Evolutionary conservation across 352 stramenopile genomes (phyloP), one percentile per base, ranked within the genome.

Genomic region (Pythium myriotylum): DNA sequence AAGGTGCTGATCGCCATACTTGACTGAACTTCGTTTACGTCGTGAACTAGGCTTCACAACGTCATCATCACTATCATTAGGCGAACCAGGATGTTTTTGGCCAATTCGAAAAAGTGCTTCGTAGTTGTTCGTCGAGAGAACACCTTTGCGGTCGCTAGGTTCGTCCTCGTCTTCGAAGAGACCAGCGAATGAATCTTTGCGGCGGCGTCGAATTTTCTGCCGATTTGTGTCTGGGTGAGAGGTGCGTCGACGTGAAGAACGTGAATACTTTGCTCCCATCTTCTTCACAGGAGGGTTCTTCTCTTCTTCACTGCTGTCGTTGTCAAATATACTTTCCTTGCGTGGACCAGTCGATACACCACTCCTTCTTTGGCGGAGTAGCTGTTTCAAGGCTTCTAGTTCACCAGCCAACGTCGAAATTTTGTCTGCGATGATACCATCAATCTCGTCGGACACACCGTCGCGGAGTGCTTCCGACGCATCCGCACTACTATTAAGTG

Each of bases 311-410:
- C 77, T 87, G 51, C 72, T 81, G 20, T 84, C 73, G 20, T 76
- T 72, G 33, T 90, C 79, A 51, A 92, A 92, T 35, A 92, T 92
- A 54, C 78, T 91, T 41, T 81, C 61, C 66, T 90, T 90, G n/a
- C 77, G 54, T n/a, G 13, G 27, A 23, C 43, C 37, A n/a, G 46
- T 33, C 7, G 37, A 52, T 23, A 48, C 10, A 22, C 19, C 49
- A 37, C 50, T 54, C 51, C 46, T 24, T 17, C 80, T 70, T 65
- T 72, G 78, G 35, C 76, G 68, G 58, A 93, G 84, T 4, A 93
- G 59, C 37, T 84, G 71, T 51, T 93, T 93, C 5, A 93, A 50
- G 6, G 76, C 75, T 40, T 79, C 76, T 17, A 93, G 32, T 39
- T 93, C 84, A 9, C 69, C 73, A 58, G 88, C 84, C 1, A 93